Conservation (phyloP, 805 yeast genomes). For the Metschnikowia baotianmanensis region DNA sequence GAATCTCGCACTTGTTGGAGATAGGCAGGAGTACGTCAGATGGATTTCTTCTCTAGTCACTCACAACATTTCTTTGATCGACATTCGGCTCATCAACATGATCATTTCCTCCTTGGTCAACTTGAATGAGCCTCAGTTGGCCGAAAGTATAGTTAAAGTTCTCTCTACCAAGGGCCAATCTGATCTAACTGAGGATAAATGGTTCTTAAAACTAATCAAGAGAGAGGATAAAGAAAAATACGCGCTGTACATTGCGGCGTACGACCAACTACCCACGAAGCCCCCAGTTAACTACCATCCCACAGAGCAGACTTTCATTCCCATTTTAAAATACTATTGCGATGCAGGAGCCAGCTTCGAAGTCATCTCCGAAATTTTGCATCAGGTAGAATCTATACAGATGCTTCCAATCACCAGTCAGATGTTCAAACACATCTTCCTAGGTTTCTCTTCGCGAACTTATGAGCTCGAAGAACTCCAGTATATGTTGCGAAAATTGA, state of each 20-base stretch:
- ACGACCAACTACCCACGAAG: constrained; percentile 17
- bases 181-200: constrained; percentile 11
- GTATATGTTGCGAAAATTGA: constrained; percentile 11
- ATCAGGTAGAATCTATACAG: constrained; percentile 20
- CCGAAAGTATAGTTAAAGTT: constrained; percentile 13
- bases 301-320: constrained; percentile 26
- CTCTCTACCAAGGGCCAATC: neutral
- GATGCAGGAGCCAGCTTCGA: constrained; percentile 11
- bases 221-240: constrained; percentile 22
- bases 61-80: constrained; percentile 11
- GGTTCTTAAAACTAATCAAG: constrained; percentile 23
- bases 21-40: neutral
- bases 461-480: constrained; percentile 9
- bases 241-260: constrained; percentile 14
- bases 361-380: constrained; percentile 16
- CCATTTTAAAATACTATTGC: constrained; percentile 21
- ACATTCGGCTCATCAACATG: constrained; percentile 21
- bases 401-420: constrained; percentile 34
- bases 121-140: constrained; percentile 10
- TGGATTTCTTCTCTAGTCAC: constrained; percentile 7
- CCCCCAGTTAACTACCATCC: constrained; percentile 21
- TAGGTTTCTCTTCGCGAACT: constrained; percentile 11
- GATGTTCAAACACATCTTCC: constrained; percentile 24
- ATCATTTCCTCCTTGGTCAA: constrained; percentile 19
- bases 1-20: constrained; percentile 9